phyloP scores from a whole-genome alignment of 345 rosid species.

The Moricandia moricandioides region DNA sequence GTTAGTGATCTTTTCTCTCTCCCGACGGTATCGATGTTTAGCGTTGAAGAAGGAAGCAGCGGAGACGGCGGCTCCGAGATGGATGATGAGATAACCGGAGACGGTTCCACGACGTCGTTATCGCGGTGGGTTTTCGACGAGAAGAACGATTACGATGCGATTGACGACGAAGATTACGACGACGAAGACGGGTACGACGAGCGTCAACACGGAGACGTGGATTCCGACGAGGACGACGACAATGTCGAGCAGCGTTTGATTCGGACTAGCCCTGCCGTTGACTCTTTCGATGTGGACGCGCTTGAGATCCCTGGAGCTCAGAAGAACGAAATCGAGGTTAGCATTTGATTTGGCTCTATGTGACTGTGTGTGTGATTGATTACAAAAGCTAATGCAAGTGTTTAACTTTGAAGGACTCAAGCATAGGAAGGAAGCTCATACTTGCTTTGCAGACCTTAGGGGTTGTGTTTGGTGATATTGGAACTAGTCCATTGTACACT shows the following conservation, averaged over 20 bases:
- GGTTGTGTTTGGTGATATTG: conserved; percentile 97
- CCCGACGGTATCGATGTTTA: conserved; percentile 21
- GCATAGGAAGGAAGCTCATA: conserved; percentile 60
- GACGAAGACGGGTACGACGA: conserved; percentile 32
- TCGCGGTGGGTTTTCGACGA: conserved; percentile 95
- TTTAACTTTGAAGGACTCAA: conserved; percentile 55
- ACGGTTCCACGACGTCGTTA: conserved; percentile 62
- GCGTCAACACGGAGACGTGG: conserved; percentile 39
- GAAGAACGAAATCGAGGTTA: conserved; percentile 72
- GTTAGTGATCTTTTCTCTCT: not conserved
- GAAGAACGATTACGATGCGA: conserved; percentile 63
- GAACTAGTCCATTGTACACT: conserved; percentile 94
- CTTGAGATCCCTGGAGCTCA: conserved; percentile 85
- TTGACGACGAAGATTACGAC: conserved; percentile 46
- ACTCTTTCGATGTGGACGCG: conserved; percentile 95
- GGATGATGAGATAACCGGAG: conserved; percentile 44
- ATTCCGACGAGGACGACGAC: conserved; percentile 72
- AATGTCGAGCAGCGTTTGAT: conserved; percentile 77
- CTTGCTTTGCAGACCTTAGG: conserved; percentile 94
- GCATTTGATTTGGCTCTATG: not conserved
- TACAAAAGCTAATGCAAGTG: not conserved
- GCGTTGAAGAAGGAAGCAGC: conserved; percentile 47
- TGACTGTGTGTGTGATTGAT: not conserved
- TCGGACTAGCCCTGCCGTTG: conserved; percentile 89
- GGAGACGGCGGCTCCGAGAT: conserved; percentile 40